A percentile compares a stretch with the other conserved stretches of the same genome.
Evolutionary conservation across 2,329 filamentous ascomycete genomes (phyloP).

Genomic region (Scopulariopsis brevicaulis): DNA sequence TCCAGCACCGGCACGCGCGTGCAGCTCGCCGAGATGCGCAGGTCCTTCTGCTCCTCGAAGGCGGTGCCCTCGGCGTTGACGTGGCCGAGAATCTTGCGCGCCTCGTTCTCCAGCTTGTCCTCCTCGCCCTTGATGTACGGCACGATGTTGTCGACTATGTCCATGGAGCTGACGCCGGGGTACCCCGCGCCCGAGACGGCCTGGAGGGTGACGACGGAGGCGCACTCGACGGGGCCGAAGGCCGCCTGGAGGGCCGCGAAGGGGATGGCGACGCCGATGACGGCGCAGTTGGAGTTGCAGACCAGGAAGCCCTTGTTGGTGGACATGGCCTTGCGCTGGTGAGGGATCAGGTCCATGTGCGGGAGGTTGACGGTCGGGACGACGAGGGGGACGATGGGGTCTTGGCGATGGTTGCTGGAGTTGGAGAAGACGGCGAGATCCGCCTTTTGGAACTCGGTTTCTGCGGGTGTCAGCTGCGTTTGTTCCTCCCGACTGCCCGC

Average conservation of each 20-base stretch:
- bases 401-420: conserved; percentile 90
- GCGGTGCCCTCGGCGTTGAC: conserved; percentile 62
- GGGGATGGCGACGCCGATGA: conserved; percentile 91
- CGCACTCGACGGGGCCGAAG: conserved; percentile 71
- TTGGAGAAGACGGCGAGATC: conserved; percentile 93
- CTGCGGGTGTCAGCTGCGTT: conserved; percentile 28
- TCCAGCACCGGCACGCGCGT: conserved; percentile 93
- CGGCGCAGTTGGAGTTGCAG: conserved; percentile 97
- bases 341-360: conserved; percentile 80
- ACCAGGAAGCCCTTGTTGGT: conserved; percentile 83
- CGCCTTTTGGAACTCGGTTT: conserved; percentile 82
- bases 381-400: conserved; percentile 83
- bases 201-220: conserved; percentile 83
- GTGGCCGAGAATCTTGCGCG: conserved; percentile 80
- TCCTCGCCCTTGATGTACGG: conserved; percentile 91
- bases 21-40: conserved; percentile 78
- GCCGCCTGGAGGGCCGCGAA: conserved; percentile 79
- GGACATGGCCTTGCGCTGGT: conserved; percentile 64
- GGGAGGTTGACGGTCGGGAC: conserved; percentile 89
- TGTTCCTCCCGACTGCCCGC: neutral
- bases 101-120: conserved; percentile 91
- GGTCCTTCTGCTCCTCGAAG: conserved; percentile 61
- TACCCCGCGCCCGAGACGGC: conserved; percentile 89
- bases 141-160: conserved; percentile 91
- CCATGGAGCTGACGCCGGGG: conserved; percentile 84